These are phyloP conservation scores for Bonnemaisonia californica DNA, from an alignment of 31 red algal genomes.

Conservation along the genomic window DNA sequence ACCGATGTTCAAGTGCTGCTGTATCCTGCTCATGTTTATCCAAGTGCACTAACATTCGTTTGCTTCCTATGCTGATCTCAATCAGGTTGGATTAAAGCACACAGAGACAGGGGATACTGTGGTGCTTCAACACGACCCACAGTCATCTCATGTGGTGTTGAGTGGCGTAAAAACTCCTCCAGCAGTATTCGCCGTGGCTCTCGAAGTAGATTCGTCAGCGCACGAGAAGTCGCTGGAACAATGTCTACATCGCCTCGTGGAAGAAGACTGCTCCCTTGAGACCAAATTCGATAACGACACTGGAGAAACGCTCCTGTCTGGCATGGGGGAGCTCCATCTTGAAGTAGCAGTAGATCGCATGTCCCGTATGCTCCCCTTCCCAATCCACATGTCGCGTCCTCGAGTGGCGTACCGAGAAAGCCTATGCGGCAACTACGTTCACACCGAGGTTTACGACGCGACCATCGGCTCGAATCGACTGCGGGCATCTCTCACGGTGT, in stretches of 20 bases:
- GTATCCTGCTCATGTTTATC: background rate
- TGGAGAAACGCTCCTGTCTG: constrained; percentile 79
- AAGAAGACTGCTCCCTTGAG: constrained; percentile 79
- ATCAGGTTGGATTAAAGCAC: constrained; percentile 68
- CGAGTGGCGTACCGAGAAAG: constrained; percentile 81
- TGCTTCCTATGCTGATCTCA: background rate
- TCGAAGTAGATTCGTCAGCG: constrained; percentile 55
- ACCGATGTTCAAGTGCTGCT: too few species aligned
- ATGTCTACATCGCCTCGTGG: constrained; percentile 56
- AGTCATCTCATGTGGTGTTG: constrained; percentile 42
- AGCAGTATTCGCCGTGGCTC: constrained; percentile 81
- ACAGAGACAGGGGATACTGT: constrained; percentile 90
- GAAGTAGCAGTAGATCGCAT: constrained; percentile 81
- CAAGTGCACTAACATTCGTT: background rate
- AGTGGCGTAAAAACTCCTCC: constrained; percentile 66
- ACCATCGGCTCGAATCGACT: constrained; percentile 41
- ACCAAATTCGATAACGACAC: constrained; percentile 52
- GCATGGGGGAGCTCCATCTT: constrained; percentile 97
- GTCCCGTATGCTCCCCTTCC: constrained; percentile 31
- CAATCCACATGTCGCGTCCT: constrained; percentile 51
- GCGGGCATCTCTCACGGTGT: constrained; percentile 46
- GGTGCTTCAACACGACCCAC: constrained; percentile 19
- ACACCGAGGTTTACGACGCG: constrained; percentile 40
- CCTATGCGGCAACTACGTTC: constrained; percentile 24
- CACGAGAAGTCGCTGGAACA: constrained; percentile 56